These are phyloP conservation scores for Tephrocybe sp. DNA, from an alignment of 768 basidiomycete genomes.

Conservation along the genomic window DNA sequence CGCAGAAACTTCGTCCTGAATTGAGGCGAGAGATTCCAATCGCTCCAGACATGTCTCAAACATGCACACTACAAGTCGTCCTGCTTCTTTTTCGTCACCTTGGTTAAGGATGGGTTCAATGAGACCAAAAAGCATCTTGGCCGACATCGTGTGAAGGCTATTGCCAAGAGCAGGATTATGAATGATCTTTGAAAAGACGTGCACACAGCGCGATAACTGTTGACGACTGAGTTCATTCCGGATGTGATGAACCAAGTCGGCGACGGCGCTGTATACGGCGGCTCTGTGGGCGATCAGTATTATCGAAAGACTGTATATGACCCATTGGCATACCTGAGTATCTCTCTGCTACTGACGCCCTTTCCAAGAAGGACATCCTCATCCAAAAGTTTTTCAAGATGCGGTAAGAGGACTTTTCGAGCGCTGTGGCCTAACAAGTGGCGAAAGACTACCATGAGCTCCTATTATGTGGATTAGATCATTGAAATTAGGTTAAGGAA, in stretches of 20 bases:
- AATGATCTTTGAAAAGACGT: conserved; percentile 82
- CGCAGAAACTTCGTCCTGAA: conserved; percentile 53
- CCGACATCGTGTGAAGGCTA: conserved; percentile 84
- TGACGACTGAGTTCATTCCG: conserved; percentile 74
- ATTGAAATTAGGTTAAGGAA: not conserved
- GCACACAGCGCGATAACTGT: conserved; percentile 76
- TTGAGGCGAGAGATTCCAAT: conserved; percentile 72
- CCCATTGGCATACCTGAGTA: conserved; percentile 52
- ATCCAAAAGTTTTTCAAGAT: conserved; percentile 87
- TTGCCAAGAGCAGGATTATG: conserved; percentile 83
- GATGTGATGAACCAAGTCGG: conserved; percentile 91
- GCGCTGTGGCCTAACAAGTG: conserved; percentile 83
- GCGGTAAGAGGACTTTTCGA: conserved; percentile 72
- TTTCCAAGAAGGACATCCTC: conserved; percentile 87
- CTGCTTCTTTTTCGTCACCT: conserved; percentile 66
- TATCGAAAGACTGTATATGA: not conserved
- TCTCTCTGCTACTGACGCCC: conserved; percentile 81
- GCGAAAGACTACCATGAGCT: conserved; percentile 88
- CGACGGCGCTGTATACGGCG: conserved; percentile 81
- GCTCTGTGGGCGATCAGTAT: conserved; percentile 43
- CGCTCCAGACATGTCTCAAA: conserved; percentile 84
- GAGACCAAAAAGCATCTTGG: conserved; percentile 89
- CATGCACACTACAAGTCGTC: conserved; percentile 67
- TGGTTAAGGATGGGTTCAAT: conserved; percentile 80
- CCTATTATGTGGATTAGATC: conserved; percentile 43